Evolutionary conservation across 345 rosid genomes (phyloP).

Genomic region (Hibiscus syriacus): DNA sequence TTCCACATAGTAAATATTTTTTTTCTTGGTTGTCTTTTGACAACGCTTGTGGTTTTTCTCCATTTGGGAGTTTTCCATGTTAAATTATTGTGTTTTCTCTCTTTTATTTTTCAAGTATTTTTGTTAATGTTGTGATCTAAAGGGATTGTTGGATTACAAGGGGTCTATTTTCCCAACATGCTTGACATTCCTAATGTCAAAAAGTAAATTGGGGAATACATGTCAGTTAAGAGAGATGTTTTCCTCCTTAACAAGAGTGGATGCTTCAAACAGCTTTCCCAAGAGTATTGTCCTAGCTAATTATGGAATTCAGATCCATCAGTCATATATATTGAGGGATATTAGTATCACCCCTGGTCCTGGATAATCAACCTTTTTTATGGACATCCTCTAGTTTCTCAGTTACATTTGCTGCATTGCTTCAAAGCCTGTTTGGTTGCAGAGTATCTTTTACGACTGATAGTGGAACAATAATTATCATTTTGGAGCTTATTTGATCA

Average conservation of each 20-base stretch:
- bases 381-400: constrained; percentile 1
- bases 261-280: not conserved
- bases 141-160: too few relatives aligned
- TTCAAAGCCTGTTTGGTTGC: not conserved
- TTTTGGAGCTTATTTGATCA: not conserved
- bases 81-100: too few relatives aligned
- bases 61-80: too few relatives aligned
- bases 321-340: not conserved
- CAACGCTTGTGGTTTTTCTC: too few relatives aligned
- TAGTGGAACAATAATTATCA: not conserved
- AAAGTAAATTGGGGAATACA: not conserved
- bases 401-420: not conserved
- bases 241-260: not conserved
- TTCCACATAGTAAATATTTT: too few relatives aligned
- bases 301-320: not conserved
- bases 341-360: too few relatives aligned
- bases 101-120: too few relatives aligned
- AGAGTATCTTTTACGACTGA: not conserved
- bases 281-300: not conserved
- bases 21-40: too few relatives aligned
- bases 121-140: too few relatives aligned
- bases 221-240: not conserved
- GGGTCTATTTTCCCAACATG: too few relatives aligned
- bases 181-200: not conserved
- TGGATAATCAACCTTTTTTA: not conserved